These are phyloP conservation scores for Podaxis sp. DNA, from an alignment of 768 basidiomycete species.

Conservation along the genomic window DNA sequence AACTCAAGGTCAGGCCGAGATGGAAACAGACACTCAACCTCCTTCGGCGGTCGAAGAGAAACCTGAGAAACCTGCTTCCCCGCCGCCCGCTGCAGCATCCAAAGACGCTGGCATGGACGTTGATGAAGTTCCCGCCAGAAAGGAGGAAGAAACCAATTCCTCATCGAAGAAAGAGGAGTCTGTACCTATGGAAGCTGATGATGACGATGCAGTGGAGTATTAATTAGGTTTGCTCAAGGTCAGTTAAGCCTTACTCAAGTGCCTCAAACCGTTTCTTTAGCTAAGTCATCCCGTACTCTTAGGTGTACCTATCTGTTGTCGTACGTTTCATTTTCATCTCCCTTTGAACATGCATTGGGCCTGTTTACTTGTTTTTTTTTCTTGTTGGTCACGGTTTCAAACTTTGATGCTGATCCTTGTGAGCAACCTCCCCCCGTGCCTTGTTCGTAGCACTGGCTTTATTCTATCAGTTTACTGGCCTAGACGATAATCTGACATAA, in stretches of 20 bases:
- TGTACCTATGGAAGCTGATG: constrained; percentile 59
- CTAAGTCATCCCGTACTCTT: neutral
- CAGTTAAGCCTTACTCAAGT: neutral
- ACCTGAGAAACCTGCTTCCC: constrained; percentile 16
- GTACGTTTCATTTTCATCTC: constrained; percentile 28
- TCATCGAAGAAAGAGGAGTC: constrained; percentile 49
- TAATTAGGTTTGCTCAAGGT: constrained; percentile 31
- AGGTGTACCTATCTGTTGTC: constrained; percentile 17
- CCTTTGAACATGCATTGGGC: constrained; percentile 16
- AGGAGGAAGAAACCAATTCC: constrained; percentile 35
- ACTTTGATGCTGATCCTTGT: neutral
- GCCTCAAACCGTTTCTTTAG: neutral
- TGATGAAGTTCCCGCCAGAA: constrained; percentile 29
- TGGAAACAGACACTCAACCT: constrained; percentile 31
- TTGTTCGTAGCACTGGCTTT: constrained; percentile 7
- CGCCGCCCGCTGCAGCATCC: constrained; percentile 7
- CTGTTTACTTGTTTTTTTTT: constrained; percentile 2
- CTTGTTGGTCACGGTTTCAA: constrained; percentile 1
- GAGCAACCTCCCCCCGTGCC: neutral
- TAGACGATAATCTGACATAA: neutral
- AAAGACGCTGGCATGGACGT: constrained; percentile 37
- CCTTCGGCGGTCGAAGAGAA: constrained; percentile 20
- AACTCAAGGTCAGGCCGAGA: constrained; percentile 36
- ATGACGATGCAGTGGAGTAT: constrained; percentile 83
- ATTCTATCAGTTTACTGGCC: neutral